Base-by-base conservation (phyloP, 2,329 filamentous ascomycete genomes). In the Dendrostoma leiphaemia region DNA sequence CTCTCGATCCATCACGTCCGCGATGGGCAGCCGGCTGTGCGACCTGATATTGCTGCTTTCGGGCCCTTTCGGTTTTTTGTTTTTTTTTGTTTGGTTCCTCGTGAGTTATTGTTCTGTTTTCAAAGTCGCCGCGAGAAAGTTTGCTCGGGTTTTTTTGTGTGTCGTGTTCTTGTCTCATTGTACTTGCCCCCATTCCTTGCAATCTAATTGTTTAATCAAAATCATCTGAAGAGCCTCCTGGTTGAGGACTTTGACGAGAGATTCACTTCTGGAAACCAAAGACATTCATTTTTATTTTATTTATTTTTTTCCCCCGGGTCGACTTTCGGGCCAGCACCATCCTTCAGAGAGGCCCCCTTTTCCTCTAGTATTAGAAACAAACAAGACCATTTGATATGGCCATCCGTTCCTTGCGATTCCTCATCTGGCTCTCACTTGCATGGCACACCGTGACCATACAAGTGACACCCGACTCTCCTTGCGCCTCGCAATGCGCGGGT, bases 401-500 rank as follows among this genome's bases (percentile, higher is more conserved):
- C 2, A 23, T 46, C 23, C 59, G 46, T 21, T 59, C 48, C 15
- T 35, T 31, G 6, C 15, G 29, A 46, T 43, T 65, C 26, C 43
- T 62, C 35, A 53, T 66, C 17, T 41, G 64, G 28, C 54, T 63
- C 37, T 34, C 66, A 10, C 56, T 68, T 19, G 48, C 59, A 6
- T 46, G 63, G 21, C 48, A 70, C 9, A 62, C 61, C 1, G 80
- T 60, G 2, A 69, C 73, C 6, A 67, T 83, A 17, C 76, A 78
- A 62, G 79, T 81, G 47, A 72, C 79, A 12, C 77, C 80, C 29
- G 74, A 77, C 58, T 83, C 80, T 41, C 80, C 80, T 7, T 83
- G 80, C 61, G 66, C 78, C 15, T 71, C 74, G n/a, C 64, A 75
- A 57, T 83, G 80, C 61, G 54, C 74, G 35, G 77, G 79, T 41